These are phyloP conservation scores for Diddensiella santjacobensis DNA, from an alignment of 805 yeast species.

Conservation along the genomic window DNA sequence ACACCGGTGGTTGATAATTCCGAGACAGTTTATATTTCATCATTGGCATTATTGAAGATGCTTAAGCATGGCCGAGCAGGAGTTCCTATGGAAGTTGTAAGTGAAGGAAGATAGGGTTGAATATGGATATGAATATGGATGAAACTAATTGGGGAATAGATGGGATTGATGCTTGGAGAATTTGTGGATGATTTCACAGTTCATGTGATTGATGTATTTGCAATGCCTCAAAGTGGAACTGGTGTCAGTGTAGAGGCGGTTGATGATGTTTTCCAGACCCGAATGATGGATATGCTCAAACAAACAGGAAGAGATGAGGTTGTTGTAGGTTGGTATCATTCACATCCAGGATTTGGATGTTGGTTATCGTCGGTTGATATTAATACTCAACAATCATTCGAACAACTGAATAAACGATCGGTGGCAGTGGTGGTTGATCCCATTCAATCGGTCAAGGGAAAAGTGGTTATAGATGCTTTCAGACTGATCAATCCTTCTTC, in stretches of 20 bases:
- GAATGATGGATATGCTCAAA: constrained; percentile 98
- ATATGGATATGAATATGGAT: no score
- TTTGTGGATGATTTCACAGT: constrained; percentile 96
- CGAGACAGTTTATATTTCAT: constrained; percentile 94
- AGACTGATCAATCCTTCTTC: constrained; percentile 85
- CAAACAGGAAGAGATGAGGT: constrained; percentile 99
- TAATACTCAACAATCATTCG: constrained; percentile 96
- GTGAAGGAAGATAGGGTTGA: constrained; percentile 6
- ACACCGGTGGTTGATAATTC: constrained; percentile 89
- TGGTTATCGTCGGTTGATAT: constrained; percentile 98
- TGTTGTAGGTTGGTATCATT: constrained; percentile 99
- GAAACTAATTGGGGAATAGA: constrained; percentile 34
- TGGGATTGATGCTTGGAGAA: constrained; percentile 99
- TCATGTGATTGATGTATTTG: constrained; percentile 96
- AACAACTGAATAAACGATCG: constrained; percentile 90
- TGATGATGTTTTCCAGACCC: constrained; percentile 97
- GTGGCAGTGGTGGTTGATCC: constrained; percentile 99
- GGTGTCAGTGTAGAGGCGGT: constrained; percentile 99
- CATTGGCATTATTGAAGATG: constrained; percentile 93
- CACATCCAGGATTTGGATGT: constrained; percentile 99
- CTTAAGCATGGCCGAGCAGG: constrained; percentile 86
- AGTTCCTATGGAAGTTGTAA: constrained; percentile 66
- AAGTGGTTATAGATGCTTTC: constrained; percentile 98
- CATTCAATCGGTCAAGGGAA: constrained; percentile 96
- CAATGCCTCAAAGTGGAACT: constrained; percentile 96